Conservation (phyloP, 148 eudicot species). For the Camellia lanceoleosa region DNA sequence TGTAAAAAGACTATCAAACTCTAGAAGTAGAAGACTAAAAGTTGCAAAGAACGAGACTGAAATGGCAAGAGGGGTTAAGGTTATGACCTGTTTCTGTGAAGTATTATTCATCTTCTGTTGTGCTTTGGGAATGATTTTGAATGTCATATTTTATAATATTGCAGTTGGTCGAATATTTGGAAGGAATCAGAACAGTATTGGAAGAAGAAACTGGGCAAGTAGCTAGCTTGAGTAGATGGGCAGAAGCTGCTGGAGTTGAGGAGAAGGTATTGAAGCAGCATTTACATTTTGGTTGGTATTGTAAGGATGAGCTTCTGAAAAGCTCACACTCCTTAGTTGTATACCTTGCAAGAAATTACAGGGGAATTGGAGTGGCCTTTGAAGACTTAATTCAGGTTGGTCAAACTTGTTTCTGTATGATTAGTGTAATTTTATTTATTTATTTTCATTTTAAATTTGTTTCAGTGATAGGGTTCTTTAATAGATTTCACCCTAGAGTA, state of each 20-base stretch:
- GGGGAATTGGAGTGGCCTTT: constrained; percentile 59
- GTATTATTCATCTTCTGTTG: not conserved
- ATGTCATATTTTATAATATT: constrained; percentile 16
- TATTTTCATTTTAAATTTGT: not conserved
- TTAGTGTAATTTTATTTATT: not conserved
- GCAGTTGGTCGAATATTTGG: constrained; percentile 76
- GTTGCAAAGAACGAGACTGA: constrained; percentile 75
- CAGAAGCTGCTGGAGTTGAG: constrained; percentile 75
- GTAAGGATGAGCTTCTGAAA: constrained; percentile 68
- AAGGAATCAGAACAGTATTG: constrained; percentile 49
- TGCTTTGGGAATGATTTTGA: constrained; percentile 11
- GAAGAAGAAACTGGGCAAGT: constrained; percentile 65
- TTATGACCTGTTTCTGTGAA: constrained; percentile 26
- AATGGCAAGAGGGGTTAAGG: constrained; percentile 76
- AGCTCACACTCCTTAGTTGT: constrained; percentile 72
- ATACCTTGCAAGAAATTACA: constrained; percentile 69
- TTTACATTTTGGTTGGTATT: constrained; percentile 72
- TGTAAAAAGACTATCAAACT: constrained; percentile 31
- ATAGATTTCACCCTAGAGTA: not conserved
- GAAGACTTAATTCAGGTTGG: constrained; percentile 85
- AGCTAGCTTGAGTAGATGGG: constrained; percentile 67
- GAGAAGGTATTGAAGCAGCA: constrained; percentile 54
- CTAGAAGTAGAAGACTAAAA: constrained; percentile 34
- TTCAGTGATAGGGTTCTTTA: not conserved
- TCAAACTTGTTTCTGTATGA: not conserved